A percentile compares a stretch with the other conserved stretches of the same genome.
Evolutionary conservation across 2,329 filamentous ascomycete genomes (phyloP).

Genomic region (Chaetoscypha palmicola): DNA sequence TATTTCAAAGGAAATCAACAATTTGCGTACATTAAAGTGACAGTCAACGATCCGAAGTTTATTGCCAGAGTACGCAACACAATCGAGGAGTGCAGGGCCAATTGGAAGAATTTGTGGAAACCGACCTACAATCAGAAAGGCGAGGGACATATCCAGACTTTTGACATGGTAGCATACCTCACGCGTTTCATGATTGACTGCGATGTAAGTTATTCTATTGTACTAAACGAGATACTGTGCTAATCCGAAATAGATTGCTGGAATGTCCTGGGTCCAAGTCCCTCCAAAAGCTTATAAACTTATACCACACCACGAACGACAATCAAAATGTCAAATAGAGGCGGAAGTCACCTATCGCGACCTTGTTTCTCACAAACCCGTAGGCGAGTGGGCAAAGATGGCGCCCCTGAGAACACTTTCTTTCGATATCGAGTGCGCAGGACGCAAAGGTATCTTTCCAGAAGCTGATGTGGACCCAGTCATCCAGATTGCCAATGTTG

Average conservation of each 20-base stretch:
- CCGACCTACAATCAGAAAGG: conserved; percentile 38
- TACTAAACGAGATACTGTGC: not conserved
- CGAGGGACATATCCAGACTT: conserved; percentile 72
- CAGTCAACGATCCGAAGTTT: conserved; percentile 79
- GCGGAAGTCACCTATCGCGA: conserved; percentile 76
- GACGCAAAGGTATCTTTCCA: conserved; percentile 94
- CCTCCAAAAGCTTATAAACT: conserved; percentile 67
- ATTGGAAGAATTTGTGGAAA: conserved; percentile 89
- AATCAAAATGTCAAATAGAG: conserved; percentile 96
- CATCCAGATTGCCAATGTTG: conserved; percentile 96
- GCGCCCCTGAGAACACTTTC: conserved; percentile 87
- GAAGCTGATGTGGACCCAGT: conserved; percentile 88
- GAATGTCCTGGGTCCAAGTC: conserved; percentile 97
- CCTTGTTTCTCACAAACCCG: conserved; percentile 77
- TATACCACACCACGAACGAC: conserved; percentile 56
- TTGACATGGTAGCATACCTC: conserved; percentile 93
- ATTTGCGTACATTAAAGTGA: conserved; percentile 88
- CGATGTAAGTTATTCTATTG: conserved; percentile 45
- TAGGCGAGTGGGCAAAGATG: conserved; percentile 97
- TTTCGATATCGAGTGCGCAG: conserved; percentile 98
- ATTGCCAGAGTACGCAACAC: conserved; percentile 68
- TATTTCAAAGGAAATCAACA: conserved; percentile 91
- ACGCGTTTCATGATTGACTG: conserved; percentile 97
- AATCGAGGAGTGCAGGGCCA: conserved; percentile 70
- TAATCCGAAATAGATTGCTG: conserved; percentile 54